Conservation (phyloP, 139 green algal species). For the Nannochloris sp. region DNA sequence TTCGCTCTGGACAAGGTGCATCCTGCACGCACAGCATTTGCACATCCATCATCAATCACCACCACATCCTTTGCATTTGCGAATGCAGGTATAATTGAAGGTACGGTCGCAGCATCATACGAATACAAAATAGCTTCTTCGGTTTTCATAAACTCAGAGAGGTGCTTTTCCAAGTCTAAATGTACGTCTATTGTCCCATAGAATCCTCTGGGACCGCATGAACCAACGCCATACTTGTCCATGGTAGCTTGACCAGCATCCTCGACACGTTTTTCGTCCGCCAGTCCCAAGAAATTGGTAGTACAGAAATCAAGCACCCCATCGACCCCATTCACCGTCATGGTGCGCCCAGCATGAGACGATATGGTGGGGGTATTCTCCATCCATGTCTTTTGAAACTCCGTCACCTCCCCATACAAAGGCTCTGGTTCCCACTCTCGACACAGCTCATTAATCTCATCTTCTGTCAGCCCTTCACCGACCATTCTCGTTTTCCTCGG, state of each 20-base stretch:
- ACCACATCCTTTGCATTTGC: slow-evolving; percentile 82
- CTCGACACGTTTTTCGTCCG: slow-evolving; percentile 33
- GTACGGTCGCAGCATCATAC: slow-evolving; percentile 85
- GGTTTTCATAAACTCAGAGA: slow-evolving; percentile 71
- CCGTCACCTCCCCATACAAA: slow-evolving; percentile 32
- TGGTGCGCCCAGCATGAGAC: slow-evolving; percentile 7
- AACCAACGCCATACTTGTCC: slow-evolving; percentile 89
- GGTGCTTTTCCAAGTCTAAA: slow-evolving; percentile 67
- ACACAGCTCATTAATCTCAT: slow-evolving; percentile 79
- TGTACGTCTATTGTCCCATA: slow-evolving; percentile 98
- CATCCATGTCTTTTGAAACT: slow-evolving; percentile 18
- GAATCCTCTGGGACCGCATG: slow-evolving; percentile 95
- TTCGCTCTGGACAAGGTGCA: slow-evolving; percentile 56
- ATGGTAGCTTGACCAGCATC: slow-evolving; percentile 41
- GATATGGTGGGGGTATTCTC: neutral
- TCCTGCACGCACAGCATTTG: slow-evolving; percentile 77
- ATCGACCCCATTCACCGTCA: slow-evolving; percentile 34
- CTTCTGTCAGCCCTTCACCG: slow-evolving; percentile 55
- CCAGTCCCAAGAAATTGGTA: slow-evolving; percentile 80
- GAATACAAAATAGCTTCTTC: slow-evolving; percentile 88
- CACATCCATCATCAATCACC: slow-evolving; percentile 60
- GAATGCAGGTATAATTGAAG: slow-evolving; percentile 89
- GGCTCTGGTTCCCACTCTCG: slow-evolving; percentile 83
- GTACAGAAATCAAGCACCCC: slow-evolving; percentile 69
- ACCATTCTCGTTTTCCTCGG: slow-evolving; percentile 23